Conservation (phyloP, 2,329 filamentous ascomycete genomes). For the Microsporum audouinii region DNA sequence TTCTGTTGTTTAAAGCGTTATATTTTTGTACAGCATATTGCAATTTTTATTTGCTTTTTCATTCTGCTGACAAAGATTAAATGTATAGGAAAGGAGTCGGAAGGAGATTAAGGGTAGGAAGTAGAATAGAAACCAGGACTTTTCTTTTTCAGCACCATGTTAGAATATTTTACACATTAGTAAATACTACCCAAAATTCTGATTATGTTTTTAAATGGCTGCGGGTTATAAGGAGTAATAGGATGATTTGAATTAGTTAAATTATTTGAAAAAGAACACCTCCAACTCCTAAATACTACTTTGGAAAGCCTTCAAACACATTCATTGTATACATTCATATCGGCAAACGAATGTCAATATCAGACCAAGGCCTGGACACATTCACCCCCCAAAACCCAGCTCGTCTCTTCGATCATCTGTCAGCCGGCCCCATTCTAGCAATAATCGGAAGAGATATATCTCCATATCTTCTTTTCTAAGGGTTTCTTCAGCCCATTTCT, state of each 20-base stretch:
- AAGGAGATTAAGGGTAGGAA: neutral
- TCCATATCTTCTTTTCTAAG: slow-evolving; percentile 64
- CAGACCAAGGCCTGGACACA: neutral
- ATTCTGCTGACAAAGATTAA: neutral
- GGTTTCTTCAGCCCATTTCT: slow-evolving; percentile 52
- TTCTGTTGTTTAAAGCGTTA: neutral
- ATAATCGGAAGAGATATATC: slow-evolving; percentile 64
- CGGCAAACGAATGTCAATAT: neutral
- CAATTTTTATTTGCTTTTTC: neutral
- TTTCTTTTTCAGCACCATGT: neutral
- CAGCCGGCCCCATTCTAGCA: slow-evolving; percentile 66
- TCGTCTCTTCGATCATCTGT: slow-evolving; percentile 49
- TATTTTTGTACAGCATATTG: neutral
- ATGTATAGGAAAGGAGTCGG: neutral
- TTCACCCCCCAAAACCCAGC: slow-evolving; percentile 30
- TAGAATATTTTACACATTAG: neutral
- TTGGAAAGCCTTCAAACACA: neutral
- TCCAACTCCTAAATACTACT: too few relatives aligned
- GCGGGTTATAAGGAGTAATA: too few relatives aligned
- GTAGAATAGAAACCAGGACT: neutral
- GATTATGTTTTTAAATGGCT: neutral
- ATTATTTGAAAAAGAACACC: too few relatives aligned
- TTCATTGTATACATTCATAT: neutral
- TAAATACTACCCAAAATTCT: neutral
- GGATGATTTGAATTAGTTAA: too few relatives aligned